Conservation (phyloP, 1,284 basidiomycete genomes). For the Puccinia coronata region DNA sequence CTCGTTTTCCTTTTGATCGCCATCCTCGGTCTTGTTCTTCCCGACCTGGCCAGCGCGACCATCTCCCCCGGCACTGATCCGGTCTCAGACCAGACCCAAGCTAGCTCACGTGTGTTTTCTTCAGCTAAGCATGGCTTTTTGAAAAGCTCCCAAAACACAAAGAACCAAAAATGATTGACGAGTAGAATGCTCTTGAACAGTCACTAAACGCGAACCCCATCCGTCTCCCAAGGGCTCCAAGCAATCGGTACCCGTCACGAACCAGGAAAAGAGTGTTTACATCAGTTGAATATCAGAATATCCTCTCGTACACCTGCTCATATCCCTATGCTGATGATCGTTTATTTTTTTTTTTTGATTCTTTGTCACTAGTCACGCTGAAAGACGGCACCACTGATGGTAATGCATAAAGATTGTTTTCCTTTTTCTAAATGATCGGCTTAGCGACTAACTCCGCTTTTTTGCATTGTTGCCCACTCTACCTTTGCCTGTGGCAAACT, state of each 20-base stretch:
- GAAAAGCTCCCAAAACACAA: background rate
- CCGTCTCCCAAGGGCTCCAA: background rate
- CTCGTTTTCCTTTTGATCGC: background rate
- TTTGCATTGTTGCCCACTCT: background rate
- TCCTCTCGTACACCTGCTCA: background rate
- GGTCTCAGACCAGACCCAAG: background rate
- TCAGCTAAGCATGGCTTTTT: no score
- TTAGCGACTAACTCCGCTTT: no score
- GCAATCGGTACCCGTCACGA: background rate
- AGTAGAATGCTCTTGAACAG: background rate
- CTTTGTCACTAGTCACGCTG: background rate
- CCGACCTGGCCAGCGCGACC: background rate
- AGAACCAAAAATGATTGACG: no score
- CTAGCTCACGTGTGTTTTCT: background rate
- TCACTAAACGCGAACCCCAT: background rate
- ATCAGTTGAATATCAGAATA: background rate
- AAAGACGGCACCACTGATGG: background rate
- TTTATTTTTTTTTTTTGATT: background rate
- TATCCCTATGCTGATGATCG: background rate
- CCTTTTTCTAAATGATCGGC: background rate
- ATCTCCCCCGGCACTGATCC: background rate
- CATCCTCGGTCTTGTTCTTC: background rate
- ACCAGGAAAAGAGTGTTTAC: background rate
- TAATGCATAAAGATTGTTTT: background rate
- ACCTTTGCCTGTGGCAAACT: no score